Conservation (phyloP, 169 alveolate genomes). For the Plasmodium billcollinsi region DNA sequence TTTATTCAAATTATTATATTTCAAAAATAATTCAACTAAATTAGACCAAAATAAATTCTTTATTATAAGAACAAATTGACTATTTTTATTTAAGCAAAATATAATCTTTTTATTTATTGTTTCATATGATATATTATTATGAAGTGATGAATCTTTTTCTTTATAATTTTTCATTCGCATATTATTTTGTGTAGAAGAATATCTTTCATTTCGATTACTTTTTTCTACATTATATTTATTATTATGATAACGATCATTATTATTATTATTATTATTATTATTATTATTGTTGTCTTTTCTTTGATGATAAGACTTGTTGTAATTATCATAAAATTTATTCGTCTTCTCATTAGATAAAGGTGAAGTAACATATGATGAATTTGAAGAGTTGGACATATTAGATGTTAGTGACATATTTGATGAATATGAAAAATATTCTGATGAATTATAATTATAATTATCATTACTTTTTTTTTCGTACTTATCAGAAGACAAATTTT, state of each 20-base stretch:
- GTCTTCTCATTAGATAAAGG: not conserved
- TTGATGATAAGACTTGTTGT: too few species aligned
- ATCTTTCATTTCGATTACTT: not conserved
- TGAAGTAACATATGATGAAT: conserved; percentile 14
- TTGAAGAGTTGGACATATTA: conserved; percentile 1
- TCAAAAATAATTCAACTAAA: conserved; percentile 48
- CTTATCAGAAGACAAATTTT: not conserved
- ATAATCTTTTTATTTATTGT: conserved; percentile 40
- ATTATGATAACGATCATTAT: not conserved
- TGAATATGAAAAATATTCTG: too few species aligned
- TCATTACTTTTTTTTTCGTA: too few species aligned
- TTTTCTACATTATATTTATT: not conserved
- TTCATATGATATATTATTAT: conserved; percentile 9
- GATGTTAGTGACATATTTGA: not conserved
- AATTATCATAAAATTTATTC: too few species aligned
- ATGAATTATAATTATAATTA: too few species aligned
- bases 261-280: not conserved
- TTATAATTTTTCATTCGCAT: not conserved
- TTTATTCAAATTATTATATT: conserved; percentile 55
- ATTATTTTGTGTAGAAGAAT: not conserved
- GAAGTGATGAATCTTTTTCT: not conserved
- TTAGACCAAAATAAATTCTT: conserved; percentile 72
- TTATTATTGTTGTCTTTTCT: too few species aligned
- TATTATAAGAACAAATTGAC: conserved; percentile 68
- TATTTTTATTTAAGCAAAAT: conserved; percentile 48